Conservation (phyloP, 2,329 filamentous ascomycete species). For the Cercospora janseana region DNA sequence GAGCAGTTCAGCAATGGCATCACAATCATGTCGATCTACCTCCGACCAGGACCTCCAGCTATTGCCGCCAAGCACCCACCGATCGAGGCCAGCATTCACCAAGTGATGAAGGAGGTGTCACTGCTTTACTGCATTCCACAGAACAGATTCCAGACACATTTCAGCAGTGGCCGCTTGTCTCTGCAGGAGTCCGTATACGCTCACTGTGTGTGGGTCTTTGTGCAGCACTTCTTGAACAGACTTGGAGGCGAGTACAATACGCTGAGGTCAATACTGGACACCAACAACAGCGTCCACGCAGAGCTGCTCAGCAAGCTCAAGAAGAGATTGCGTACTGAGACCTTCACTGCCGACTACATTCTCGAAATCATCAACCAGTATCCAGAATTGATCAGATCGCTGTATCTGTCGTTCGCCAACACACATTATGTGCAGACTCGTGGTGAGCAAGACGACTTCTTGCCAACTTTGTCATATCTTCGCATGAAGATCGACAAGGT, state of each 20-base stretch:
- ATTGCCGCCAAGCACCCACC: slow-evolving; percentile 63
- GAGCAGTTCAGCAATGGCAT: slow-evolving; percentile 98
- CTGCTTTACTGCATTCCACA: slow-evolving; percentile 96
- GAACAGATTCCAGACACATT: slow-evolving; percentile 90
- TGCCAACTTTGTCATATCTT: slow-evolving; percentile 67
- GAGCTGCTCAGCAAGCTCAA: slow-evolving; percentile 92
- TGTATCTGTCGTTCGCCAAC: slow-evolving; percentile 90
- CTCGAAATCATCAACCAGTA: slow-evolving; percentile 93
- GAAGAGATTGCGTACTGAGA: slow-evolving; percentile 90
- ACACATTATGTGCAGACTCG: slow-evolving; percentile 73
- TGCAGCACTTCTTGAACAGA: slow-evolving; percentile 96
- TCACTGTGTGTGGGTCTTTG: slow-evolving; percentile 95
- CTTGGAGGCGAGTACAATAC: slow-evolving; percentile 90
- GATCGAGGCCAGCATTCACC: slow-evolving; percentile 91
- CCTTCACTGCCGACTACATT: slow-evolving; percentile 97
- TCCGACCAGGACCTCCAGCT: slow-evolving; percentile 66
- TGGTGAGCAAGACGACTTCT: slow-evolving; percentile 64
- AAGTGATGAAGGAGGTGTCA: slow-evolving; percentile 98
- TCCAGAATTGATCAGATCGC: slow-evolving; percentile 76
- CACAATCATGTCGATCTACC: slow-evolving; percentile 92
- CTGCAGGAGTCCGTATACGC: slow-evolving; percentile 96
- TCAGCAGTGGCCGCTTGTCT: slow-evolving; percentile 80
- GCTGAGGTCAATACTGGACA: slow-evolving; percentile 74
- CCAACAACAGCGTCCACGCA: slow-evolving; percentile 77
- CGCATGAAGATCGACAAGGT: slow-evolving; percentile 68